A percentile compares a stretch with the other conserved stretches of the same genome.
These are phyloP conservation scores for Aspergillus luchuensis DNA, from an alignment of 2,329 filamentous ascomycete species.

Conservation along the genomic window DNA sequence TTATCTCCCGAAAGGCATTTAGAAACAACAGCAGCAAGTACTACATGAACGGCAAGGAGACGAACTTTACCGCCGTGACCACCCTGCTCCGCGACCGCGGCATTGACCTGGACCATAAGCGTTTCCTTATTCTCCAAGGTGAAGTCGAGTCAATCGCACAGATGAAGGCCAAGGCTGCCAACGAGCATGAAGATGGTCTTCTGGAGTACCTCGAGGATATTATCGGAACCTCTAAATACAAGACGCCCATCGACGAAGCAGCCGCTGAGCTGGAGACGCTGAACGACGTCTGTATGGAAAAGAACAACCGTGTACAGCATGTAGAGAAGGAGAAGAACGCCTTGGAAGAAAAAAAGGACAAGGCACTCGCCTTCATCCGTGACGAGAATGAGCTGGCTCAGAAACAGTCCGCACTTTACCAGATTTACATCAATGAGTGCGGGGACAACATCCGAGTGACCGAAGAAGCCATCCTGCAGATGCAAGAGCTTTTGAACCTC, in stretches of 20 bases:
- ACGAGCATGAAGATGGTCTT: slow-evolving; percentile 93
- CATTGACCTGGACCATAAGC: slow-evolving; percentile 95
- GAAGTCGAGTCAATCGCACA: slow-evolving; percentile 98
- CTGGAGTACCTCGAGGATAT: slow-evolving; percentile 98
- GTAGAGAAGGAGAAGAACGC: slow-evolving; percentile 95
- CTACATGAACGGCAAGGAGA: slow-evolving; percentile 88
- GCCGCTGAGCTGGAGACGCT: slow-evolving; percentile 85
- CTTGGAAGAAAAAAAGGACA: slow-evolving; percentile 95
- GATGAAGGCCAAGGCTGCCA: slow-evolving; percentile 96
- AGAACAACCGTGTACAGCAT: slow-evolving; percentile 91
- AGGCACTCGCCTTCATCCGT: slow-evolving; percentile 81
- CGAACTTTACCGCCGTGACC: slow-evolving; percentile 90
- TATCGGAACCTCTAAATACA: slow-evolving; percentile 98
- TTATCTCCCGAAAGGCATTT: slow-evolving; percentile 91
- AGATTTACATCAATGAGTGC: slow-evolving; percentile 86
- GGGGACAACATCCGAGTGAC: slow-evolving; percentile 86
- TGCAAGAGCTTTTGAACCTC: slow-evolving; percentile 80
- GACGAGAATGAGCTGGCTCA: slow-evolving; percentile 90
- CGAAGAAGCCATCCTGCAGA: slow-evolving; percentile 84
- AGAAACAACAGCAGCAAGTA: slow-evolving; percentile 99
- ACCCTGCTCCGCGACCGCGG: slow-evolving; percentile 82
- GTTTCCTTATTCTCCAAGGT: slow-evolving; percentile 94
- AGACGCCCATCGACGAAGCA: slow-evolving; percentile 92
- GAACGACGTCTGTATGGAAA: slow-evolving; percentile 93
- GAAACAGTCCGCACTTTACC: slow-evolving; percentile 90